Base-by-base conservation (phyloP, 768 basidiomycete genomes). In the Chalciporus sphaerocephalus region DNA sequence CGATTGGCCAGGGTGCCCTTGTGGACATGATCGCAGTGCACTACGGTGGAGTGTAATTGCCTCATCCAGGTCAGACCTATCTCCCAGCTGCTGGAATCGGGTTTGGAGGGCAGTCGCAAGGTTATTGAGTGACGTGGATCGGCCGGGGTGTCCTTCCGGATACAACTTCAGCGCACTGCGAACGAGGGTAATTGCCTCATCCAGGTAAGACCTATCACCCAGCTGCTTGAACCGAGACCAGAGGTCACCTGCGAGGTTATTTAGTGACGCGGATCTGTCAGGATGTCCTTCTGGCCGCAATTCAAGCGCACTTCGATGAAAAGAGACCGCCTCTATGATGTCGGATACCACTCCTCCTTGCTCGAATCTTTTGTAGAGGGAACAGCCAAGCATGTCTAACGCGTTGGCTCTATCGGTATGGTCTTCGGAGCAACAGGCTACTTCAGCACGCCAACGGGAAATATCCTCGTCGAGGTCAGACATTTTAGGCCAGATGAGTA, bases 151-250 rank as follows among this genome's bases (percentile, higher is more conserved):
- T 12, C 12, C 28, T 0, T 15, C 21, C 7, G 36, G 34, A 24
- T 28, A 23, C 20, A 24, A 17, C 13, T 24, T 27, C 11, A 42
- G 12, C n/a, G 36, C 47, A 32, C 33, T 16, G 4, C 28, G 25
- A 27, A 43, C 22, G 23, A 38, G 40, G n/a, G 11, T 7, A 21
- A 47, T 27, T 25, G 46, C 33, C 25, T 47, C 25, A 9, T 42
- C 35, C 8, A 48, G 23, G 24, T 11, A 13, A 6, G 10, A 5
- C n/a, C 2, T 21, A 11, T 15, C n/a, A 21, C 23, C 11, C 7
- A 20, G 16, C 20, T 11, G 35, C 15, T 38, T 5, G 24, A 25
- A 25, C 27, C 27, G 27, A 12, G 8, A 3, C 9, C n/a, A 7
- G 2, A 30, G 28, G 3, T 12, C 15, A 30, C 5, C 6, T 3